Base-by-base conservation (phyloP, 2,329 filamentous ascomycete species). In the Penicillium griseofulvum region DNA sequence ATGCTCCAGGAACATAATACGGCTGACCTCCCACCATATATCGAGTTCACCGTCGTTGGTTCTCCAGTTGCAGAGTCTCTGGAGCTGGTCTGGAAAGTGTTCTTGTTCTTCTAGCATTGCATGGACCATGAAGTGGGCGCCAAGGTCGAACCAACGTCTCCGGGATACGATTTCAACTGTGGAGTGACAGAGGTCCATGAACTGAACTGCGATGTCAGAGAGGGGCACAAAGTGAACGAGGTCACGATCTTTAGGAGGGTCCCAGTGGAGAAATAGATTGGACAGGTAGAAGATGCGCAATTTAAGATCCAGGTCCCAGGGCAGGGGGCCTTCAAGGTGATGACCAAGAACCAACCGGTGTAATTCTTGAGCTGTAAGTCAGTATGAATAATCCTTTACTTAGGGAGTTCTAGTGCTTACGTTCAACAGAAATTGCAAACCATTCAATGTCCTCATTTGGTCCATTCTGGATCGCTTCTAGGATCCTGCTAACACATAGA, bases 41-140 rank as follows among this genome's bases (percentile, higher is more conserved):
- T 76, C 56, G 74, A 55, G 48, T 12, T 44, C 47, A 22, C 14
- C 9, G 71, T 72, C 61, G 36, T 33, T 63, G 59, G 65, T 37
- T 12, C 75, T 76, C 73, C 79, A 81, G 1, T 76, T 69, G 59
- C 80, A 81, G 4, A 77, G 74, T 29, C 77, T 72, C 26, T 73
- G 67, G 22, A 80, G 68, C 2, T 70, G 57, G 22, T 77, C 72
- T 4, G 63, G 68, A n/a, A 66, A 48, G 16, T n/a, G 65, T 5
- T 65, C 66, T 8, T 74, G 75, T 77, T 81, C 78, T 65, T 83
- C 81, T 4, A 81, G 57, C 9, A 73, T 74, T 34, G 79, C 76
- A 55, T 83, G 80, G 9, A 80, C 62, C 73, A 83, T 79, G 54
- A 80, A 79, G 16, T 75, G 71, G 0, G 71, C 75, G 0, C 76